phyloP scores from a whole-genome alignment of 306 rosid species.

The Crataegus laevigata region DNA sequence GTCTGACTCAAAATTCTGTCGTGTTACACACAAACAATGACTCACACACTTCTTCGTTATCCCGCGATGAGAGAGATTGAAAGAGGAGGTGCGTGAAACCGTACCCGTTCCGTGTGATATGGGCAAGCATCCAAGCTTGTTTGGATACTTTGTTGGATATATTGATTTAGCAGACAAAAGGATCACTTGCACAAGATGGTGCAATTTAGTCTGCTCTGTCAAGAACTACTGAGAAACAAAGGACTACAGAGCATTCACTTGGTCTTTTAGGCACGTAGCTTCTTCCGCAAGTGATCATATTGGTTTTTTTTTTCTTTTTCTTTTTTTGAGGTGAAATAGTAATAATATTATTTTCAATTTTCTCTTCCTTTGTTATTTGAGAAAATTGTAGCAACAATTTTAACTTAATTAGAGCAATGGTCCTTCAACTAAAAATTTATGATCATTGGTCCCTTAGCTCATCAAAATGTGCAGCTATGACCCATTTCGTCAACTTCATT shows the following conservation, averaged over 20 bases:
- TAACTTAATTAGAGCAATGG: too few relatives aligned
- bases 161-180: background rate
- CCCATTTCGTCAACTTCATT: too few relatives aligned
- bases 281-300: constrained; percentile 2
- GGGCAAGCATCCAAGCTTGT: background rate
- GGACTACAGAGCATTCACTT: constrained; percentile 34
- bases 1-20: too few relatives aligned
- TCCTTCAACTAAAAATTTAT: too few relatives aligned
- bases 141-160: constrained; percentile 11
- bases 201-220: background rate
- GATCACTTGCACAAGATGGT: constrained; percentile 7
- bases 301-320: constrained; percentile 6
- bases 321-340: background rate
- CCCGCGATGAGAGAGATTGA: too few relatives aligned
- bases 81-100: too few relatives aligned
- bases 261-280: background rate
- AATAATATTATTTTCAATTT: background rate
- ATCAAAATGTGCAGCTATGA: too few relatives aligned
- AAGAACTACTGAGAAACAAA: background rate
- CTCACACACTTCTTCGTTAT: background rate
- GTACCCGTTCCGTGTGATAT: too few relatives aligned
- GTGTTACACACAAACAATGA: background rate
- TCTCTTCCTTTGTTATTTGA: too few relatives aligned
- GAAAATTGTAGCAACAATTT: too few relatives aligned
- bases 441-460: too few relatives aligned